These are phyloP conservation scores for Kwoniella bestiolae DNA, from an alignment of 768 basidiomycete species.

Conservation along the genomic window DNA sequence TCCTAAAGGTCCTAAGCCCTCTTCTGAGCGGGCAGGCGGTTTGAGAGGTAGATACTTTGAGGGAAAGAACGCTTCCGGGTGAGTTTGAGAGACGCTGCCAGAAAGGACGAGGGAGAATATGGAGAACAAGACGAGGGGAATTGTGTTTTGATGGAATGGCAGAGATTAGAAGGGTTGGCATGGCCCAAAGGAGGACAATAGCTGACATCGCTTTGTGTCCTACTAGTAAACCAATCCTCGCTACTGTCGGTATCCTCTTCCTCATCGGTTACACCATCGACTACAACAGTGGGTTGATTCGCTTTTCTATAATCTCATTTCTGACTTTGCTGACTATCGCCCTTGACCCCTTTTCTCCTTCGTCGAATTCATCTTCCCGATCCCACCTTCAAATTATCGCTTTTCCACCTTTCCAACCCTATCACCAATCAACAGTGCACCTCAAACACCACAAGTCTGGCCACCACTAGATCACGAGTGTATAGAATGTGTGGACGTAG, in stretches of 20 bases:
- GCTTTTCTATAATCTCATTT: background rate
- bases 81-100: slow-evolving; percentile 27
- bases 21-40: slow-evolving; percentile 64
- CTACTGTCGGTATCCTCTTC: slow-evolving; percentile 54
- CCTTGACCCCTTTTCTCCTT: background rate
- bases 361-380: slow-evolving; percentile 16
- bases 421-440: slow-evolving; percentile 38
- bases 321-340: background rate
- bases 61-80: slow-evolving; percentile 74
- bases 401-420: slow-evolving; percentile 39
- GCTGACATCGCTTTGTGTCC: slow-evolving; percentile 5
- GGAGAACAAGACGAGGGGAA: background rate
- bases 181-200: too few species aligned
- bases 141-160: background rate
- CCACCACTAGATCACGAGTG: slow-evolving; percentile 52
- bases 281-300: slow-evolving; percentile 55
- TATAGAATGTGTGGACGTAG: slow-evolving; percentile 1
- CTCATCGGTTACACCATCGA: slow-evolving; percentile 57
- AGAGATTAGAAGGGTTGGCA: too few species aligned
- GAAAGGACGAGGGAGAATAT: background rate
- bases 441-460: slow-evolving; percentile 58
- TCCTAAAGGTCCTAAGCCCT: slow-evolving; percentile 80
- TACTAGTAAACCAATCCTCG: slow-evolving; percentile 50
- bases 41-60: slow-evolving; percentile 79
- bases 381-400: slow-evolving; percentile 15